Conservation (phyloP, 129 eudicot species). For the Daucus carota region DNA sequence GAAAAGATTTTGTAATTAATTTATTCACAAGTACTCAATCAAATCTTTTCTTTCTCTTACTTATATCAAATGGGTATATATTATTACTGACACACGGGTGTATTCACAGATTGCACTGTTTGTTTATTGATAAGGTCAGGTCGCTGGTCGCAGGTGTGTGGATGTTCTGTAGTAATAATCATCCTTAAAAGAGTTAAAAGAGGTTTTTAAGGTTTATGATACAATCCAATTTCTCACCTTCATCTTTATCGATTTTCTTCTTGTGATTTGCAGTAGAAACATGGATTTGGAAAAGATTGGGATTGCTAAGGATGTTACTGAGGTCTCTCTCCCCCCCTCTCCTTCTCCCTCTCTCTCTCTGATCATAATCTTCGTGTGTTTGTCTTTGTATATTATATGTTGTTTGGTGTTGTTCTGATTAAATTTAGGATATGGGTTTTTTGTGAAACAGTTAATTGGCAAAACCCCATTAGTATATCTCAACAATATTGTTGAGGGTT, state of each 20-base stretch:
- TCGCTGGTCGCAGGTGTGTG: not conserved
- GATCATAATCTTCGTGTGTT: no score
- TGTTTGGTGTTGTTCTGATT: not conserved
- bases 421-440: constrained; percentile 4
- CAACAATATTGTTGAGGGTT: constrained; percentile 68
- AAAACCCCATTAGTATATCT: constrained; percentile 75
- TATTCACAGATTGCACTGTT: not conserved
- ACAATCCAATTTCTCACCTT: not conserved
- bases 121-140: not conserved
- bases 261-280: not conserved
- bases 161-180: not conserved
- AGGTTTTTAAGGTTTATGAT: not conserved
- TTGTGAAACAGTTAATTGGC: constrained; percentile 57
- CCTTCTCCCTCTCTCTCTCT: not conserved
- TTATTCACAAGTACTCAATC: no score
- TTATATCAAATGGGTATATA: no score
- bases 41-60: not conserved
- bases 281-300: constrained; percentile 41
- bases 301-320: constrained; percentile 80
- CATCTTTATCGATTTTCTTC: not conserved
- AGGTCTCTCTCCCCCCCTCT: constrained; percentile 20
- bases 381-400: not conserved
- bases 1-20: not conserved
- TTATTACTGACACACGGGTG: not conserved
- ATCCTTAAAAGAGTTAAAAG: no score